These are phyloP conservation scores for Dothiorella sarmentorum DNA, from an alignment of 2,329 filamentous ascomycete genomes.

Conservation along the genomic window DNA sequence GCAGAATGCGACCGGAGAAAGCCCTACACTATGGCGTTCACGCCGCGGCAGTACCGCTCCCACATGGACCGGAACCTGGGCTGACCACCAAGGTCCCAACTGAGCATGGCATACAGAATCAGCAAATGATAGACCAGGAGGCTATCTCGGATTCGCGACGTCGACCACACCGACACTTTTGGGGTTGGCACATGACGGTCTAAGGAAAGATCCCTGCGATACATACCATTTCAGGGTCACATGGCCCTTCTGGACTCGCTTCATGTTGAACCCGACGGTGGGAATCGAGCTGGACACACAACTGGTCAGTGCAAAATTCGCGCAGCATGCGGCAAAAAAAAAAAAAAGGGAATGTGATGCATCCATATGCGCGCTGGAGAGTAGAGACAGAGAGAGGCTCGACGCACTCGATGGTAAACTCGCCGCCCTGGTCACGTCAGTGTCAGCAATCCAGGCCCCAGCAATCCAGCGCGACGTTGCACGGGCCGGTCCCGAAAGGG, in stretches of 20 bases:
- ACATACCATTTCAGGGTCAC: constrained; percentile 90
- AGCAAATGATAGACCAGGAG: neutral
- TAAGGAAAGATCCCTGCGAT: constrained; percentile 24
- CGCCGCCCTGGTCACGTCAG: constrained; percentile 68
- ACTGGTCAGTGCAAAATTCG: constrained; percentile 15
- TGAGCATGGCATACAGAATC: constrained; percentile 30
- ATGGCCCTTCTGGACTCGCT: constrained; percentile 94
- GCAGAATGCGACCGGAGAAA: constrained; percentile 20
- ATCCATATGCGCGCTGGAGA: constrained; percentile 19
- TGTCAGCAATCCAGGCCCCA: neutral
- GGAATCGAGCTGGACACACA: constrained; percentile 74
- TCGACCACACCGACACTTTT: constrained; percentile 3
- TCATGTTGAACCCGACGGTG: constrained; percentile 99
- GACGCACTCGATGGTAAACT: constrained; percentile 97
- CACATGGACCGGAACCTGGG: constrained; percentile 98
- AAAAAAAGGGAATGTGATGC: no score
- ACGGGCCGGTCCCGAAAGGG: constrained; percentile 32
- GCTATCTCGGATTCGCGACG: constrained; percentile 6
- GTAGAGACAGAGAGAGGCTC: neutral
- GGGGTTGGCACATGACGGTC: constrained; percentile 14
- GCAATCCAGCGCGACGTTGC: constrained; percentile 24
- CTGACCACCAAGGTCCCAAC: constrained; percentile 96
- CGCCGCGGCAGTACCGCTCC: constrained; percentile 96
- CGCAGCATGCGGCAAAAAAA: constrained; percentile 3
- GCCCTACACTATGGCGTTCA: constrained; percentile 86